Percentiles rank a stretch among this genome's conserved stretches.
Conservation (phyloP, 2,329 filamentous ascomycete species). For the Grosmannia huntii region DNA sequence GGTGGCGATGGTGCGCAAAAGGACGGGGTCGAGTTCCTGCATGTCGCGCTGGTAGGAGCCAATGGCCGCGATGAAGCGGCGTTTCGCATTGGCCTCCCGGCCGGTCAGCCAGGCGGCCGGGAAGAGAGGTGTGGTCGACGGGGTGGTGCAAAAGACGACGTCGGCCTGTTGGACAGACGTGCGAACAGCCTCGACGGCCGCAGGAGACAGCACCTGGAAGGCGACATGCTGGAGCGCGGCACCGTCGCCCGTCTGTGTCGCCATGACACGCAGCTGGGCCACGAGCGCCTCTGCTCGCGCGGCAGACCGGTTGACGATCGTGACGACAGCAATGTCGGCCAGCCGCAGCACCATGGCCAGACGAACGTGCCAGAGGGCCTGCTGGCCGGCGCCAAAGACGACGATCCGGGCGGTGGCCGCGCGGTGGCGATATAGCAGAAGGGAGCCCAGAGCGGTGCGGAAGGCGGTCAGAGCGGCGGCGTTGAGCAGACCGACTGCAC, state of each 20-base stretch:
- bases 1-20: constrained; percentile 25
- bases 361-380: constrained; percentile 60
- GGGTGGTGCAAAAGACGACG: constrained; percentile 53
- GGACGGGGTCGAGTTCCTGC: constrained; percentile 52
- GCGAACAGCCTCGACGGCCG: constrained; percentile 25
- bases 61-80: constrained; percentile 35
- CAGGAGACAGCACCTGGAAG: constrained; percentile 14
- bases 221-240: constrained; percentile 24
- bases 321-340: constrained; percentile 16
- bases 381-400: constrained; percentile 57
- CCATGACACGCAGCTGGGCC: constrained; percentile 16
- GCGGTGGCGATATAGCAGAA: constrained; percentile 44
- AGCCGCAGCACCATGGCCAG: constrained; percentile 44
- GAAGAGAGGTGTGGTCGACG: constrained; percentile 44
- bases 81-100: background rate
- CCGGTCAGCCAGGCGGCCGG: constrained; percentile 36
- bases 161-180: constrained; percentile 41
- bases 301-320: constrained; percentile 21
- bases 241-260: background rate
- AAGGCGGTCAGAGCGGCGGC: constrained; percentile 58
- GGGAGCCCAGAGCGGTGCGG: constrained; percentile 50
- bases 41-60: constrained; percentile 48
- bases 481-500: constrained; percentile 50
- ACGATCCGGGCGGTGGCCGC: constrained; percentile 33
- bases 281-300: constrained; percentile 22